Percentiles rank a stretch among this genome's conserved stretches.
phyloP scores from a whole-genome alignment of 1,284 basidiomycete genomes.

The Phlebopus sp. region DNA sequence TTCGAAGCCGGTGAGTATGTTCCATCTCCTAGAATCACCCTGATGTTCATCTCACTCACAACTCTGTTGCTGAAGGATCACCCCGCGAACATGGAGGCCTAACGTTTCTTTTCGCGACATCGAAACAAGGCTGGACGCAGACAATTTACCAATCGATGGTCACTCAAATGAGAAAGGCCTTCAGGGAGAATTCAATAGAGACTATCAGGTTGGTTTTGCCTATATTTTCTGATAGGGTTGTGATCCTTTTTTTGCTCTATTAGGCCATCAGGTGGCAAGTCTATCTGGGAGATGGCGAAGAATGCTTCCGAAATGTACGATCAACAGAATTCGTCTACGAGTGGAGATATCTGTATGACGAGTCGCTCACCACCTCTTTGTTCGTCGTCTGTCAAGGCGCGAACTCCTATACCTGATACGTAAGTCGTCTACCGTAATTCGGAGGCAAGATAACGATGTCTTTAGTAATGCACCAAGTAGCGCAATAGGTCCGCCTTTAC shows the following conservation, averaged over 20 bases:
- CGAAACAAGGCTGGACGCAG: constrained; percentile 11
- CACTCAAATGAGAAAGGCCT: constrained; percentile 11
- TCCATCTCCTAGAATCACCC: background rate
- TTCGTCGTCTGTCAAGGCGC: constrained; percentile 20
- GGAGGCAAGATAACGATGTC: constrained; percentile 1
- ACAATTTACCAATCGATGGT: constrained; percentile 26
- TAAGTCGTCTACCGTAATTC: constrained; percentile 12
- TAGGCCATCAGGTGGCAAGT: constrained; percentile 18
- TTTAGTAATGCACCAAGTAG: constrained; percentile 10
- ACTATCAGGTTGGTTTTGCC: constrained; percentile 16
- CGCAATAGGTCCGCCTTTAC: constrained; percentile 7
- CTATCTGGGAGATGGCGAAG: constrained; percentile 16
- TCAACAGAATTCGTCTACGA: constrained; percentile 3
- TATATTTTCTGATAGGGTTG: background rate
- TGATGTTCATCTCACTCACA: constrained; percentile 2
- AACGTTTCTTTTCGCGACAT: constrained; percentile 24
- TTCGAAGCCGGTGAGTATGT: constrained; percentile 24
- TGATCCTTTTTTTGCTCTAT: background rate
- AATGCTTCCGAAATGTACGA: constrained; percentile 18
- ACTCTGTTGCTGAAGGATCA: constrained; percentile 15
- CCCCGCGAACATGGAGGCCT: constrained; percentile 9
- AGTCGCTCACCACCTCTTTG: constrained; percentile 16
- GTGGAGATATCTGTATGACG: background rate
- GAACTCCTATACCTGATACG: constrained; percentile 11
- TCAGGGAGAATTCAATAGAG: background rate